A percentile compares a stretch with the other conserved stretches of the same genome.
These are phyloP conservation scores for Colletotrichum zoysiae DNA, from an alignment of 2,329 filamentous ascomycete species.

Conservation along the genomic window DNA sequence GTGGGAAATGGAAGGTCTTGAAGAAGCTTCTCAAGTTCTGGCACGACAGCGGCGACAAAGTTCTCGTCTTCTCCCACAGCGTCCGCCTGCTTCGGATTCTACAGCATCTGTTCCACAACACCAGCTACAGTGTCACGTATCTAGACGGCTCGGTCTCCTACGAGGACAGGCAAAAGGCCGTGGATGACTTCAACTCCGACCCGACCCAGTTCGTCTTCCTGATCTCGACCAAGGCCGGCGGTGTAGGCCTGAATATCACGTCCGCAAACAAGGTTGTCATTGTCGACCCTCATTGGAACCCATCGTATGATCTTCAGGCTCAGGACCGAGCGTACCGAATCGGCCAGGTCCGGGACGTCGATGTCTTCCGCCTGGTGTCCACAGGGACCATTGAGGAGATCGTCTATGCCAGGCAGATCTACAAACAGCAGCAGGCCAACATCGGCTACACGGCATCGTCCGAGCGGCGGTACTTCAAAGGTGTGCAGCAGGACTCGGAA, in stretches of 20 bases:
- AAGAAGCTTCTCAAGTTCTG: slow-evolving; percentile 90
- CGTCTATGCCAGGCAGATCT: slow-evolving; percentile 95
- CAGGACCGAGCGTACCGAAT: slow-evolving; percentile 98
- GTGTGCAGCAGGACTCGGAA: slow-evolving; percentile 85
- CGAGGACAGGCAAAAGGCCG: slow-evolving; percentile 83
- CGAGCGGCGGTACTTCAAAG: slow-evolving; percentile 94
- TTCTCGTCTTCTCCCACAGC: slow-evolving; percentile 94
- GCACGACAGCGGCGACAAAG: slow-evolving; percentile 91
- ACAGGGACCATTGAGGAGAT: slow-evolving; percentile 97
- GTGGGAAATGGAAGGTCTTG: slow-evolving; percentile 95
- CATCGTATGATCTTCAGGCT: slow-evolving; percentile 92
- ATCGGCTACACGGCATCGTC: slow-evolving; percentile 95
- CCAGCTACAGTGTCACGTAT: slow-evolving; percentile 91
- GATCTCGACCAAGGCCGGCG: slow-evolving; percentile 93
- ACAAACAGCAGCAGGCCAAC: slow-evolving; percentile 99
- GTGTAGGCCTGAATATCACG: slow-evolving; percentile 95
- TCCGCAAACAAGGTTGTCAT: slow-evolving; percentile 98
- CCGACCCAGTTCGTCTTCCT: slow-evolving; percentile 92
- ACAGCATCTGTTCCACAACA: slow-evolving; percentile 86
- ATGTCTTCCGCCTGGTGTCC: slow-evolving; percentile 92
- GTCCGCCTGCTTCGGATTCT: slow-evolving; percentile 88
- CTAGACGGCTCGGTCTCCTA: slow-evolving; percentile 88
- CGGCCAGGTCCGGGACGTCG: slow-evolving; percentile 91
- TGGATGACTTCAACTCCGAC: slow-evolving; percentile 93
- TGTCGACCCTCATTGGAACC: slow-evolving; percentile 98